phyloP scores from a whole-genome alignment of 2,329 filamentous ascomycete species.

The Nemania sp. region DNA sequence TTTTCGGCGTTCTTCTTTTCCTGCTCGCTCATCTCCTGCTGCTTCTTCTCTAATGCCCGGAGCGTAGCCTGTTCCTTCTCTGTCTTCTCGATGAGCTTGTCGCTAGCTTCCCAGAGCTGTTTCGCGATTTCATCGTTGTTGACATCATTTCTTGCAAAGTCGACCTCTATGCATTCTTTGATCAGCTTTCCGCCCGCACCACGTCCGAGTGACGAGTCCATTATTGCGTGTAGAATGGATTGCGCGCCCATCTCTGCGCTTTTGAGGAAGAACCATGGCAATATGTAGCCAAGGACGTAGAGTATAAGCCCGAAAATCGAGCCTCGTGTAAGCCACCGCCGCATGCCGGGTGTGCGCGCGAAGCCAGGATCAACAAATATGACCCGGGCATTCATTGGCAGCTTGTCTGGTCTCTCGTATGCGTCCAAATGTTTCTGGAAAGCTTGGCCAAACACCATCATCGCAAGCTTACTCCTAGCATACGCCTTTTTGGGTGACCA shows the following conservation, averaged over 20 bases:
- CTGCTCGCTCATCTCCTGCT: conserved; percentile 40
- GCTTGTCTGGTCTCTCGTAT: conserved; percentile 80
- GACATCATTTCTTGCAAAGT: conserved; percentile 72
- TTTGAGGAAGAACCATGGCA: conserved; percentile 89
- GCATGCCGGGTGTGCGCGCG: conserved; percentile 81
- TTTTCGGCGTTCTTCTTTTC: conserved; percentile 39
- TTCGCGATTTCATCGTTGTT: conserved; percentile 79
- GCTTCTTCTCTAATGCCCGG: conserved; percentile 46
- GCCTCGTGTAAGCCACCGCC: conserved; percentile 83
- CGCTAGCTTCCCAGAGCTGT: conserved; percentile 86
- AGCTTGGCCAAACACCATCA: conserved; percentile 86
- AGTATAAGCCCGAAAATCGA: conserved; percentile 76
- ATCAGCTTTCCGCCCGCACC: conserved; percentile 71
- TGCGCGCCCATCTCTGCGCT: conserved; percentile 82
- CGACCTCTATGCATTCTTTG: conserved; percentile 84
- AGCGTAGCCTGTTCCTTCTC: conserved; percentile 74
- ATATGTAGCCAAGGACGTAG: conserved; percentile 76
- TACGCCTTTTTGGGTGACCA: conserved; percentile 64
- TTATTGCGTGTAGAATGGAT: conserved; percentile 80
- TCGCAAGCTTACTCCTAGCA: conserved; percentile 71
- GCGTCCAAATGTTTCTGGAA: conserved; percentile 90
- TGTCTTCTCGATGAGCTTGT: conserved; percentile 76
- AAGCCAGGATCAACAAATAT: conserved; percentile 86
- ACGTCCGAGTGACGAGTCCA: conserved; percentile 73
- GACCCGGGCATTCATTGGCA: conserved; percentile 81